Conservation (phyloP, 306 rosid genomes). For the Ormosia emarginata region DNA sequence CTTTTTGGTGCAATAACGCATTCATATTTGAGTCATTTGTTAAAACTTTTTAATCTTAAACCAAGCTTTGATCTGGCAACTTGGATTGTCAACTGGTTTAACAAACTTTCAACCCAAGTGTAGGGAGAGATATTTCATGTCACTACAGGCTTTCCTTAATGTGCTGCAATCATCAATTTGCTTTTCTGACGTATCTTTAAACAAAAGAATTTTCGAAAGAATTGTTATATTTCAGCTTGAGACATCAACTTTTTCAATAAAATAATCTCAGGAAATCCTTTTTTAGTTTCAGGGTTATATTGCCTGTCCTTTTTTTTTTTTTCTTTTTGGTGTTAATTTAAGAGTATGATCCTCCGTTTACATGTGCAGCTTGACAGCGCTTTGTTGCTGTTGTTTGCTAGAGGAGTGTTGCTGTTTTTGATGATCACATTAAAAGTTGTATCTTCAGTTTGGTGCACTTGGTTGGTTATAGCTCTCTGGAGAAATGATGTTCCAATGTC, state of each 20-base stretch:
- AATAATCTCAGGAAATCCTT: background rate
- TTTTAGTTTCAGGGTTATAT: background rate
- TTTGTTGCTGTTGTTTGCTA: constrained; percentile 85
- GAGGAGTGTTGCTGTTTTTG: constrained; percentile 72
- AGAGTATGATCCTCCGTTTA: constrained; percentile 4
- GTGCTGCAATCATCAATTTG: constrained; percentile 6
- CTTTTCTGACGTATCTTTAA: background rate
- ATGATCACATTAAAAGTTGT: constrained; percentile 17
- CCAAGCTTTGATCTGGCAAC: background rate
- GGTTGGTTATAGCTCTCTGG: constrained; percentile 34
- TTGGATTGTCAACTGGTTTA: background rate
- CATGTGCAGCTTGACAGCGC: constrained; percentile 68
- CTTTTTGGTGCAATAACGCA: background rate
- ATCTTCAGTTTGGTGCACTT: constrained; percentile 25
- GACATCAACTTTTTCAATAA: background rate
- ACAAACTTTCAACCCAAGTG: background rate
- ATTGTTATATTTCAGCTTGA: constrained; percentile 5
- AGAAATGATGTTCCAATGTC: constrained; percentile 21
- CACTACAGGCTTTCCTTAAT: background rate
- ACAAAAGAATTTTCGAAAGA: background rate
- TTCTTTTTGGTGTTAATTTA: background rate
- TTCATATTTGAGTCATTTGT: background rate
- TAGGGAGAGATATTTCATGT: background rate
- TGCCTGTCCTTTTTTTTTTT: background rate
- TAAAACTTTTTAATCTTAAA: background rate